phyloP scores from a whole-genome alignment of 495 filamentous ascomycete species.

The Penicillium cinerascens region DNA sequence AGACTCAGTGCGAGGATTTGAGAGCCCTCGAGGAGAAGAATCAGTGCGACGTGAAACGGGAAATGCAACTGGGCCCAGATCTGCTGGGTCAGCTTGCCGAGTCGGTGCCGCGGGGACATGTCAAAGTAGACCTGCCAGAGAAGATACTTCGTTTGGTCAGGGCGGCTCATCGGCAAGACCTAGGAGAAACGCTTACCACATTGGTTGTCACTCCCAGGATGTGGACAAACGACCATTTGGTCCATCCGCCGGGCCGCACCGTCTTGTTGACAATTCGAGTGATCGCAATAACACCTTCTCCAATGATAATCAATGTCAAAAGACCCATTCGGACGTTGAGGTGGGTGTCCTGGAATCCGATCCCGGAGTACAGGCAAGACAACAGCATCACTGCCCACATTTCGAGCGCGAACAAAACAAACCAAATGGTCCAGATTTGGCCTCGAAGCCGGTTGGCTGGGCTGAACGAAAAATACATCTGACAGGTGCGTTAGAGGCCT shows the following conservation, averaged over 20 bases:
- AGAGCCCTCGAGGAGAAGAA: conserved; percentile 59
- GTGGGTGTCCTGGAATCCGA: conserved; percentile 64
- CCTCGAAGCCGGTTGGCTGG: conserved; percentile 18
- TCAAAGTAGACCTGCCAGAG: conserved; percentile 73
- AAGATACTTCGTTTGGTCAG: conserved; percentile 48
- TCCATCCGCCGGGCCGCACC: conserved; percentile 50
- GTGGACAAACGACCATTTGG: conserved; percentile 47
- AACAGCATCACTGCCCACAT: conserved; percentile 50
- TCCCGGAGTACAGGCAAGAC: conserved; percentile 49
- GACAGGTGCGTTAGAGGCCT: background rate
- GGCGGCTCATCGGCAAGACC: conserved; percentile 10
- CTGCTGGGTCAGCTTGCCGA: conserved; percentile 55
- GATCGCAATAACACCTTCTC: conserved; percentile 58
- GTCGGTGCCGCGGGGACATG: conserved; percentile 33
- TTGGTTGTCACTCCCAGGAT: conserved; percentile 44
- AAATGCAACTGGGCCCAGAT: conserved; percentile 67
- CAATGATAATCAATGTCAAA: conserved; percentile 66
- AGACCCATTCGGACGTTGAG: conserved; percentile 64
- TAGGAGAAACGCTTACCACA: conserved; percentile 39
- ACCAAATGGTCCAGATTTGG: conserved; percentile 56
- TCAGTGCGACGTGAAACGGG: conserved; percentile 63
- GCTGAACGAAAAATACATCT: conserved; percentile 43
- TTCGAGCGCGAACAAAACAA: conserved; percentile 54
- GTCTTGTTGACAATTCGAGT: conserved; percentile 55
- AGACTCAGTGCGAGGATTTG: conserved; percentile 41